phyloP scores from a whole-genome alignment of 768 basidiomycete genomes.

The Leccinum longicurvipes region DNA sequence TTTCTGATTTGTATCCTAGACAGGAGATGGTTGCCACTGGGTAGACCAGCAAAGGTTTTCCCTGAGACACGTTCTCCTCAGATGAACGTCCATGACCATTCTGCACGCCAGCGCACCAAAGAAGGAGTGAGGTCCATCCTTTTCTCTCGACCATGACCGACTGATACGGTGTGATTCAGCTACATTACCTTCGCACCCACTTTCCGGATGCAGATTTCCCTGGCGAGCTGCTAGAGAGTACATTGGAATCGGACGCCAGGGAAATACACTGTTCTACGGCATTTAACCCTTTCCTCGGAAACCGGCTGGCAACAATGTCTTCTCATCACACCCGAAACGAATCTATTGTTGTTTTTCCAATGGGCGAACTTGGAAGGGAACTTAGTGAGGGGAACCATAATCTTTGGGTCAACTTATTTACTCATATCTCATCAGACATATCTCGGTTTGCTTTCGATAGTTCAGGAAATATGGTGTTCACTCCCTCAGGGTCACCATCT shows the following conservation, averaged over 20 bases:
- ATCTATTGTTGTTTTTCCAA: slow-evolving; percentile 52
- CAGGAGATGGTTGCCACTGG: slow-evolving; percentile 30
- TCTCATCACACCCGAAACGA: slow-evolving; percentile 25
- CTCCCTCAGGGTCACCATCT: slow-evolving; percentile 39
- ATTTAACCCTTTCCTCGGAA: slow-evolving; percentile 61
- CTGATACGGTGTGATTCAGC: slow-evolving; percentile 37
- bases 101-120: slow-evolving; percentile 52
- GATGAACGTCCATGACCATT: slow-evolving; percentile 28
- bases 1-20: slow-evolving; percentile 23
- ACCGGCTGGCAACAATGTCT: slow-evolving; percentile 44
- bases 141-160: background rate
- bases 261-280: slow-evolving; percentile 31
- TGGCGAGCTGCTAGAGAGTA: slow-evolving; percentile 58
- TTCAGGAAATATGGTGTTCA: slow-evolving; percentile 18
- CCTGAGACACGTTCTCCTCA: slow-evolving; percentile 51
- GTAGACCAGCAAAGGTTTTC: slow-evolving; percentile 45
- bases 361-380: slow-evolving; percentile 55
- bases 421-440: slow-evolving; percentile 40
- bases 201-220: slow-evolving; percentile 75
- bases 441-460: slow-evolving; percentile 35
- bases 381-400: slow-evolving; percentile 49
- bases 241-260: slow-evolving; percentile 47
- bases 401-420: background rate
- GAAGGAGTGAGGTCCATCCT: slow-evolving; percentile 50
- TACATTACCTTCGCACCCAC: slow-evolving; percentile 66